A percentile compares a stretch with the other conserved stretches of the same genome.
phyloP scores from a whole-genome alignment of 116 monocot species.

The Dioscorea cayenensis region DNA sequence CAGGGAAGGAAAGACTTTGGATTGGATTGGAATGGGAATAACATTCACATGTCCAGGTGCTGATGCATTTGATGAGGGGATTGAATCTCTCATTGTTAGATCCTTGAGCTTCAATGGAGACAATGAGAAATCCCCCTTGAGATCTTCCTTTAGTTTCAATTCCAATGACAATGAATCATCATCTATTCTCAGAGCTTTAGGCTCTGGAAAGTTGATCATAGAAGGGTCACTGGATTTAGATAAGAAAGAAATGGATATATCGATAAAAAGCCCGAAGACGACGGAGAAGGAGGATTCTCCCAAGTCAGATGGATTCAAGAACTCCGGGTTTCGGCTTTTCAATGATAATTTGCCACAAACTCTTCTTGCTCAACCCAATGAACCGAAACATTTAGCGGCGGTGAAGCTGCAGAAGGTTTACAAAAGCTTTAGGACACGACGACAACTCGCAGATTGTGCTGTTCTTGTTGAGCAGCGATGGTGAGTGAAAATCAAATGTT shows the following conservation, averaged over 20 bases:
- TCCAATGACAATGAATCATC: constrained; percentile 28
- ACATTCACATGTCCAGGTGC: constrained; percentile 34
- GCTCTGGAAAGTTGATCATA: constrained; percentile 44
- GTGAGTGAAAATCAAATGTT: constrained; percentile 15
- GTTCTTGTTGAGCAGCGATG: constrained; percentile 90
- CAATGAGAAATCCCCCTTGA: constrained; percentile 14
- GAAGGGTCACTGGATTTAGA: constrained; percentile 65
- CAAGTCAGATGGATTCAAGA: background rate
- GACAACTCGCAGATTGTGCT: constrained; percentile 96
- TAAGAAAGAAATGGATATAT: constrained; percentile 26
- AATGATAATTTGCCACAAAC: background rate
- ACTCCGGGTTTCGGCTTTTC: constrained; percentile 16
- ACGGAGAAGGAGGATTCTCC: constrained; percentile 9
- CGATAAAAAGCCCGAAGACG: constrained; percentile 15
- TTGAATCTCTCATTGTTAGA: constrained; percentile 37
- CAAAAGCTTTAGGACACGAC: constrained; percentile 85
- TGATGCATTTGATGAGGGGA: constrained; percentile 30
- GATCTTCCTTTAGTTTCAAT: constrained; percentile 42
- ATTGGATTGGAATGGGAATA: constrained; percentile 27
- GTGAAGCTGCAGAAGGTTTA: constrained; percentile 92
- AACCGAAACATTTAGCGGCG: constrained; percentile 62
- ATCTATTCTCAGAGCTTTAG: constrained; percentile 27
- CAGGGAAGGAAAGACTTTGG: no score
- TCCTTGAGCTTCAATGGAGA: constrained; percentile 33
- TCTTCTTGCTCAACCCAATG: constrained; percentile 3